A percentile compares a stretch with the other conserved stretches of the same genome.
Conservation (phyloP, 352 stramenopile species). For the Aphanomyces euteiches region DNA sequence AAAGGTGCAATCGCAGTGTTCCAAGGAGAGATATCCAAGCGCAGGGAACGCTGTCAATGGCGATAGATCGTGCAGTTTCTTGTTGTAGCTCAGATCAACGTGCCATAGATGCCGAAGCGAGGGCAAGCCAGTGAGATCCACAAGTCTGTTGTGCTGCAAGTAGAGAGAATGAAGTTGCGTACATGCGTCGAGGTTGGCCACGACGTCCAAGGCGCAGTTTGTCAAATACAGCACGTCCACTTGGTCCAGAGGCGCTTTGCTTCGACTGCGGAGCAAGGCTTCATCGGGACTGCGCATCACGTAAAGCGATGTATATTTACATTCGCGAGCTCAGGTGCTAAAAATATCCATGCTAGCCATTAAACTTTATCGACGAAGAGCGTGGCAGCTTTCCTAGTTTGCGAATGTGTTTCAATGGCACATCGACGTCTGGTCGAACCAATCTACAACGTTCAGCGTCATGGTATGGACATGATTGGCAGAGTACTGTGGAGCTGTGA, state of each 20-base stretch:
- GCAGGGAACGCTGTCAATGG: slow-evolving; percentile 46
- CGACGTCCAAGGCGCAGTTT: slow-evolving; percentile 45
- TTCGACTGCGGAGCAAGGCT: slow-evolving; percentile 41
- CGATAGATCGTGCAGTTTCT: slow-evolving; percentile 37
- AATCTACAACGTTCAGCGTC: no score
- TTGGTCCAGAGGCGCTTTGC: slow-evolving; percentile 46
- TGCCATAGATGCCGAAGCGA: slow-evolving; percentile 47
- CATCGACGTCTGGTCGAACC: no score
- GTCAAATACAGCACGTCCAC: slow-evolving; percentile 55
- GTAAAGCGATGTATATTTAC: slow-evolving; percentile 1
- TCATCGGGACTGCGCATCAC: slow-evolving; percentile 19
- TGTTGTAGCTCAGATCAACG: slow-evolving; percentile 51
- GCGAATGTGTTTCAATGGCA: no score
- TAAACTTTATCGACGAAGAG: no score
- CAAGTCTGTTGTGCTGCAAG: slow-evolving; percentile 47
- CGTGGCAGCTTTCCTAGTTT: no score
- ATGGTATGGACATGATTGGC: no score
- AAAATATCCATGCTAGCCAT: neutral
- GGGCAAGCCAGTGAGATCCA: slow-evolving; percentile 41
- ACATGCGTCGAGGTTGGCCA: slow-evolving; percentile 50
- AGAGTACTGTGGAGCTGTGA: no score
- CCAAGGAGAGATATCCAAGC: slow-evolving; percentile 55
- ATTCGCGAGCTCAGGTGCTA: neutral
- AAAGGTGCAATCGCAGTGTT: slow-evolving; percentile 47
- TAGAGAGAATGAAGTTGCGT: slow-evolving; percentile 49